Percentiles rank a stretch among this genome's conserved stretches.
phyloP scores from a whole-genome alignment of 495 filamentous ascomycete genomes.

The Lasiosphaeria hispida region DNA sequence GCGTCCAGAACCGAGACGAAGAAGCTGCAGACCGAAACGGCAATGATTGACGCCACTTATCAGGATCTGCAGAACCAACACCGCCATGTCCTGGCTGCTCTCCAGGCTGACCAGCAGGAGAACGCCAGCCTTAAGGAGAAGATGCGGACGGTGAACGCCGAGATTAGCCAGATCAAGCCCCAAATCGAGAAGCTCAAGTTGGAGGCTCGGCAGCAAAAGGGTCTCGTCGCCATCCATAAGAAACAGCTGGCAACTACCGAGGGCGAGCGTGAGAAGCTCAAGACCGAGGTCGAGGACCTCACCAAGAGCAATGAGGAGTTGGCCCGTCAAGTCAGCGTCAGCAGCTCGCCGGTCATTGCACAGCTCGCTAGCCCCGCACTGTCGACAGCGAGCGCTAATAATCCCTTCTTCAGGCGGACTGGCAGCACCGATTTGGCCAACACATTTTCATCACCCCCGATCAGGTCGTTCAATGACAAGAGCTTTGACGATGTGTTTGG shows the following conservation, averaged over 20 bases:
- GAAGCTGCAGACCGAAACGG: conserved; percentile 77
- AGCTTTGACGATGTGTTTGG: conserved; percentile 91
- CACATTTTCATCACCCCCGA: conserved; percentile 43
- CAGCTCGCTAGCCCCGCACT: conserved; percentile 63
- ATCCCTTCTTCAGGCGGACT: conserved; percentile 84
- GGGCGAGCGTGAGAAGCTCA: conserved; percentile 78
- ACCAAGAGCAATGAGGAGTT: conserved; percentile 60
- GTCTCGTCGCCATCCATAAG: conserved; percentile 93
- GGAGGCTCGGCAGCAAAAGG: conserved; percentile 90
- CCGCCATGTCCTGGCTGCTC: conserved; percentile 65
- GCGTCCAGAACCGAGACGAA: conserved; percentile 73
- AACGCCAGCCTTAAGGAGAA: conserved; percentile 82
- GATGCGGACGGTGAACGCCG: conserved; percentile 76
- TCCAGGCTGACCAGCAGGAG: conserved; percentile 86
- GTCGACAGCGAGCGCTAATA: conserved; percentile 75
- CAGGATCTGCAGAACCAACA: conserved; percentile 86
- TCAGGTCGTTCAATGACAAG: conserved; percentile 54
- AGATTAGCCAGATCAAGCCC: conserved; percentile 78
- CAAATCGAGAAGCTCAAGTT: conserved; percentile 86
- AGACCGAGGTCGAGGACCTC: conserved; percentile 69
- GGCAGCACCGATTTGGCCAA: conserved; percentile 65
- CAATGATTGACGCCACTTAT: conserved; percentile 74
- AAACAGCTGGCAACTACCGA: conserved; percentile 92
- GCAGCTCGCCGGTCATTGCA: conserved; percentile 34
- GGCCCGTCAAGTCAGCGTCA: conserved; percentile 42